Percentiles rank a stretch among this genome's conserved stretches.
Conservation (phyloP, 805 yeast genomes). For the Martiniozyma abietophila region DNA sequence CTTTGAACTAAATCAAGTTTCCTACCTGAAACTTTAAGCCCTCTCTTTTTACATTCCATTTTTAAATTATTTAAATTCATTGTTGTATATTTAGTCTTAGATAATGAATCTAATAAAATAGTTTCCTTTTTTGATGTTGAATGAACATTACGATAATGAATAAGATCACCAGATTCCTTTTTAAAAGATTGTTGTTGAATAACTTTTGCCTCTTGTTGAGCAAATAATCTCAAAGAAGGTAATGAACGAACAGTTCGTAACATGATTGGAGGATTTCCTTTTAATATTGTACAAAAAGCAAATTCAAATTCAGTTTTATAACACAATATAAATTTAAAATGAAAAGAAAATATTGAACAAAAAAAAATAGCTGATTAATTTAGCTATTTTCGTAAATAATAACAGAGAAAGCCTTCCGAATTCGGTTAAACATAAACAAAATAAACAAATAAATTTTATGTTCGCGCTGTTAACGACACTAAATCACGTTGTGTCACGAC, state of each 20-base stretch:
- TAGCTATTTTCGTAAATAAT: no score
- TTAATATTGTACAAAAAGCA: no score
- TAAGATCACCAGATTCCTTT: conserved; percentile 11
- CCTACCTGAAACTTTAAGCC: conserved; percentile 52
- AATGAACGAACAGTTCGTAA: conserved; percentile 28
- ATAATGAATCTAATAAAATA: conserved; percentile 19
- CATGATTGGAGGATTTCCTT: conserved; percentile 16
- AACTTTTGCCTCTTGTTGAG: conserved; percentile 17
- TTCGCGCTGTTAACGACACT: no score
- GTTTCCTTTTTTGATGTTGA: conserved; percentile 28
- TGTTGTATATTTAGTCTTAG: conserved; percentile 22
- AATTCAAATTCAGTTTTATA: no score
- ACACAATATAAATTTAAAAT: no score
- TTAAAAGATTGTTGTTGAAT: conserved; percentile 1
- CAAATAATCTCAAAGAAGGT: conserved; percentile 24
- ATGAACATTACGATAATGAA: conserved; percentile 24
- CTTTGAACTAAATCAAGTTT: conserved; percentile 46
- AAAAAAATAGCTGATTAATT: no score
- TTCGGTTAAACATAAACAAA: no score
- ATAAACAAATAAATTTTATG: no score
- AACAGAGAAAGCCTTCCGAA: no score
- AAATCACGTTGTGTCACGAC: background rate
- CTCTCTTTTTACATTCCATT: conserved; percentile 49
- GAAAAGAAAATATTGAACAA: no score
- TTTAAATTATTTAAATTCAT: conserved; percentile 49